Conservation (phyloP, 192 early-diverging fungal species). For the Neocallimastix lanati region DNA sequence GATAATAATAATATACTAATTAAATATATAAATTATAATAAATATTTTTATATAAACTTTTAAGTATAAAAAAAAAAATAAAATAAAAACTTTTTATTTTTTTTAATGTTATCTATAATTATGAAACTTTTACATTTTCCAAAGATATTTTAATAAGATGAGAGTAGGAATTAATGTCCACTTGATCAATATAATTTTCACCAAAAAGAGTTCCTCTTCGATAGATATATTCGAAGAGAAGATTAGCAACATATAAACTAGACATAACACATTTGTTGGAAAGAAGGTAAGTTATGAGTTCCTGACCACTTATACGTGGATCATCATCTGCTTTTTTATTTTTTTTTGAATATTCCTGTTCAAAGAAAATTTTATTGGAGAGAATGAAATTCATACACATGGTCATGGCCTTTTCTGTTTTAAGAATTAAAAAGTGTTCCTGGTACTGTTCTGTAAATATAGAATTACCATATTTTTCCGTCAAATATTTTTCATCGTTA, state of each 20-base stretch:
- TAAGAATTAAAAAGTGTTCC: conserved; percentile 40
- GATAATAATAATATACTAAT: too few species aligned
- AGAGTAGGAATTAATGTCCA: background rate
- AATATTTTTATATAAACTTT: too few species aligned
- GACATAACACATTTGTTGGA: conserved; percentile 12
- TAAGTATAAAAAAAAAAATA: too few species aligned
- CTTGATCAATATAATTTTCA: background rate
- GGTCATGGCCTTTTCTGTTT: conserved; percentile 29
- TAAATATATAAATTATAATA: too few species aligned
- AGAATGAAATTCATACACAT: conserved; percentile 14
- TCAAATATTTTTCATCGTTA: background rate
- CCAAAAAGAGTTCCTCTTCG: background rate
- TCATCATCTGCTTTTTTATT: conserved; percentile 2
- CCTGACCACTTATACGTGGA: conserved; percentile 9
- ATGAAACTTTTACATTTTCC: background rate
- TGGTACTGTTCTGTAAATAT: conserved; percentile 1
- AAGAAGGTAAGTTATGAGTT: conserved; percentile 10
- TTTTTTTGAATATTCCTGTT: conserved; percentile 4
- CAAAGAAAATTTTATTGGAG: background rate
- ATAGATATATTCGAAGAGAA: background rate
- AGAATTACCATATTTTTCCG: background rate
- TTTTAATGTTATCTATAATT: too few species aligned
- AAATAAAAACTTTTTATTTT: too few species aligned
- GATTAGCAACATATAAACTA: conserved; percentile 6
- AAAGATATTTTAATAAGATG: background rate